These are phyloP conservation scores for Talaromyces verruculosus DNA, from an alignment of 2,329 filamentous ascomycete genomes.

Conservation along the genomic window DNA sequence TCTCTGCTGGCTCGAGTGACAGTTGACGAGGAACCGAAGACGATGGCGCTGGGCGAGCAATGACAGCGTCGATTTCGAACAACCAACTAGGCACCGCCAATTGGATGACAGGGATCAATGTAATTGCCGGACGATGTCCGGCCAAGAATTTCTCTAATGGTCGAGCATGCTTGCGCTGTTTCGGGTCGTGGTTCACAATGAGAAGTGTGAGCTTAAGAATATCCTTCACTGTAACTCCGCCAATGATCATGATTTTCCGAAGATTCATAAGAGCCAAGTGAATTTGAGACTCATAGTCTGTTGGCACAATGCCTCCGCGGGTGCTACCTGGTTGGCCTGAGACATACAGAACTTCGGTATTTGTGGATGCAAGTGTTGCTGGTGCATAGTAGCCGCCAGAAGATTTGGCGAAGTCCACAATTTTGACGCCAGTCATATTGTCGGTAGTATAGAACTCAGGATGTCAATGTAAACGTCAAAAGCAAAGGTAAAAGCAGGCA, in stretches of 20 bases:
- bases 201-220: conserved; percentile 10
- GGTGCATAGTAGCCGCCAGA: conserved; percentile 1
- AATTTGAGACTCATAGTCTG: conserved; percentile 12
- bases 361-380: not conserved
- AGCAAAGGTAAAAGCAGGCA: not conserved
- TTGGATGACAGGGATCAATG: conserved; percentile 42
- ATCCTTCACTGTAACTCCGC: not conserved
- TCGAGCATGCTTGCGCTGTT: not conserved
- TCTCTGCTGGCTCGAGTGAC: not conserved
- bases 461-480: not conserved
- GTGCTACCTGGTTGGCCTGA: conserved; percentile 4
- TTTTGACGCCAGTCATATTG: conserved; percentile 1
- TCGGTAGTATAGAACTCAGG: not conserved
- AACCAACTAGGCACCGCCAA: conserved; percentile 41
- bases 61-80: conserved; percentile 47
- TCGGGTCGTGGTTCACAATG: conserved; percentile 9
- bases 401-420: not conserved
- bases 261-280: conserved; percentile 9
- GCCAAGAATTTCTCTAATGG: conserved; percentile 31
- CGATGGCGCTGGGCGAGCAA: conserved; percentile 22
- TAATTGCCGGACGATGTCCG: conserved; percentile 43
- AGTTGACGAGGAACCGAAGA: not conserved
- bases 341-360: not conserved
- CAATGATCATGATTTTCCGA: not conserved
- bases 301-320: not conserved